Evolutionary conservation across 805 yeast species (phyloP).

Genomic region (Zygosaccharomyces lentus): DNA sequence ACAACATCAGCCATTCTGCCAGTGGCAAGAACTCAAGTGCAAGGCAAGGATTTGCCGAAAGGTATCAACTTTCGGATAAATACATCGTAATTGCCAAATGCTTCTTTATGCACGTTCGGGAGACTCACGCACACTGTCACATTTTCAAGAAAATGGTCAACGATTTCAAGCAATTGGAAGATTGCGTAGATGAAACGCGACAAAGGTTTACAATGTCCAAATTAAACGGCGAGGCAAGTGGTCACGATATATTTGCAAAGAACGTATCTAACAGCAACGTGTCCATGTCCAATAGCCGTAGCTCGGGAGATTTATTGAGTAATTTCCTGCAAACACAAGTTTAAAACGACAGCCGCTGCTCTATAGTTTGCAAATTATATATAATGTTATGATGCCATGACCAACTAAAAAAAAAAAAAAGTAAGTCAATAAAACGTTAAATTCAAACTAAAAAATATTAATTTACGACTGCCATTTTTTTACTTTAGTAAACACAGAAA

Average conservation of each 20-base stretch:
- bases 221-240: not conserved
- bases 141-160: slow-evolving; percentile 26
- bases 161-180: slow-evolving; percentile 24
- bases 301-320: slow-evolving; percentile 7
- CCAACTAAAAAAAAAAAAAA: not conserved
- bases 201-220: not conserved
- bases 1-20: not conserved
- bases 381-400: not conserved
- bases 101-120: slow-evolving; percentile 23
- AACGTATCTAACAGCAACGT: not conserved
- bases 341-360: not conserved
- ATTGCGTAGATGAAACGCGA: slow-evolving; percentile 15
- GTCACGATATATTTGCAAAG: not conserved
- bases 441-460: not conserved
- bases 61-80: slow-evolving; percentile 30
- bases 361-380: not conserved
- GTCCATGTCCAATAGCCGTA: not conserved
- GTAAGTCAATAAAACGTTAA: not conserved
- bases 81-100: slow-evolving; percentile 28
- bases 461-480: not conserved
- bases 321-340: slow-evolving; percentile 9
- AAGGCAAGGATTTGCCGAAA: slow-evolving; percentile 28
- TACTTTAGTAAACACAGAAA: not conserved
- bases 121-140: slow-evolving; percentile 28
- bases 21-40: not conserved